Conservation (phyloP, 805 yeast species). For the Ogataea glucozyma region DNA sequence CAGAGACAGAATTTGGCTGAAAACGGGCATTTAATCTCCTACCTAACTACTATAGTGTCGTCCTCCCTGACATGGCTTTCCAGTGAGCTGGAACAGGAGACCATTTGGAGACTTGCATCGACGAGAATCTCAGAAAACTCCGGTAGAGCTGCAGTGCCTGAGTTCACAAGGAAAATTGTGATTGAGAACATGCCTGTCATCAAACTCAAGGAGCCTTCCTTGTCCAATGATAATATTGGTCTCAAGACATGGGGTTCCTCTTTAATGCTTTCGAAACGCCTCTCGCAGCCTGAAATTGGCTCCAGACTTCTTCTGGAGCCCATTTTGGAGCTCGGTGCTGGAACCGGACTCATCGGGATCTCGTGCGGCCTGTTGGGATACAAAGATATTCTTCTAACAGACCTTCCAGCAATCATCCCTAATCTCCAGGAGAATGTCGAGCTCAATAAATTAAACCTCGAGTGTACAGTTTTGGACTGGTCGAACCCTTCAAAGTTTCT, state of each 20-base stretch:
- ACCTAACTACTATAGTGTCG: conserved; percentile 51
- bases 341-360: conserved; percentile 91
- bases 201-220: conserved; percentile 72
- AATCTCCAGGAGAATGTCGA: conserved; percentile 63
- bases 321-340: conserved; percentile 84
- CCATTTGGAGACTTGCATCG: conserved; percentile 58
- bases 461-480: conserved; percentile 72
- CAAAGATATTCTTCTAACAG: conserved; percentile 58
- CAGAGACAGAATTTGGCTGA: neutral
- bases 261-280: conserved; percentile 58
- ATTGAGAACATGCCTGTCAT: conserved; percentile 39
- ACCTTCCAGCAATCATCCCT: conserved; percentile 71
- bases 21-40: conserved; percentile 41
- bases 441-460: conserved; percentile 43
- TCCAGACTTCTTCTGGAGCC: conserved; percentile 29
- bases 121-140: conserved; percentile 73
- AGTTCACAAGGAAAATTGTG: conserved; percentile 58
- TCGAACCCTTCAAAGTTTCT: conserved; percentile 45
- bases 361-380: conserved; percentile 56
- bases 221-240: conserved; percentile 86
- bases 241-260: conserved; percentile 97
- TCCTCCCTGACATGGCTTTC: conserved; percentile 49
- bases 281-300: conserved; percentile 36
- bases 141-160: conserved; percentile 83
- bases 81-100: conserved; percentile 36